Evolutionary conservation across 2,329 filamentous ascomycete genomes (phyloP), one percentile per base, ranked within the genome.

Genomic region (Fusarium nisikadoi): DNA sequence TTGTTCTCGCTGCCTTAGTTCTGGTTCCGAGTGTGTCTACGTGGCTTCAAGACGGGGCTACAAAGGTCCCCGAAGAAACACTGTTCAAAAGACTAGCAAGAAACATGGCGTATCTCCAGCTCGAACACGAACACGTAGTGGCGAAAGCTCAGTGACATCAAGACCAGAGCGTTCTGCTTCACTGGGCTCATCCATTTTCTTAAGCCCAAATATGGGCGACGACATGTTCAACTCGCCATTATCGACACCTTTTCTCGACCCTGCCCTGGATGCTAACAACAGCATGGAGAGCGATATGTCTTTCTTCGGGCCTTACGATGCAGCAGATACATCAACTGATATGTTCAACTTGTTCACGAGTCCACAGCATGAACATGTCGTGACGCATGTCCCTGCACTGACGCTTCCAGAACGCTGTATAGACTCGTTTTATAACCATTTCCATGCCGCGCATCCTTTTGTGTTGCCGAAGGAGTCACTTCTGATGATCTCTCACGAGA

Each of bases 41-140:
- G 89, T 93, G 53, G 90, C 91, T 47, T 94, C 92, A 42, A 90
- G 92, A 46, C 88, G 93, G 68, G 93, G 93, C 35, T 93, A 93
- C 83, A 93, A 92, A 80, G 91, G 91, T 19, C 78, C 81, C 70
- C 74, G 81, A 71, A 71, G 81, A 83, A 80, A 76, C 23, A 71
- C 78, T n/a, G 73, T 80, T 11, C 80, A 80, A 64, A 87, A 84
- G 74, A 82, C 83, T 14, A 85, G 85, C 77, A 89, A 88, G 78
- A 83, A 84, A 23, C 85, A 86, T 75, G 83, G 85, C 27, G 85
- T 85, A 25, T 84, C 86, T 33, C 77, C 80, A 36, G 62, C 68
- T 45, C 62, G 63, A 50, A 68, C 65, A 42, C 50, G 66, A 47
- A 66, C 63, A 20, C 62, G 62, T 42, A 70, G 69, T 43, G 57